Evolutionary conservation across 495 filamentous ascomycete genomes (phyloP).

Genomic region (Amphirosellinia nigrospora): DNA sequence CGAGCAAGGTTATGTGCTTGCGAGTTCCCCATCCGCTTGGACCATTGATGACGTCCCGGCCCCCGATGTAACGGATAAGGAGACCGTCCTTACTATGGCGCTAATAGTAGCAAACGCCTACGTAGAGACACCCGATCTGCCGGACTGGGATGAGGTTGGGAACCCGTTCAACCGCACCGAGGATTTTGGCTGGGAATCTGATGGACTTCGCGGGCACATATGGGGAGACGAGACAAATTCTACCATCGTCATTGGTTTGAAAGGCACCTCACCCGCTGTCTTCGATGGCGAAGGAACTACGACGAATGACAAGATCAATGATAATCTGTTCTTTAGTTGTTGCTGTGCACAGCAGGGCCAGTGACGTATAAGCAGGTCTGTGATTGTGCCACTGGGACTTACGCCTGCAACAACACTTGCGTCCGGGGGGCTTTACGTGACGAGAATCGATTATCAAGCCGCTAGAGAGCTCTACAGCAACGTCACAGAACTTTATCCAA

Average conservation of each 20-base stretch:
- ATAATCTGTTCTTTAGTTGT: slow-evolving; percentile 97
- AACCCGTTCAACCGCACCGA: slow-evolving; percentile 78
- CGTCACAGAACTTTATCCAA: slow-evolving; percentile 85
- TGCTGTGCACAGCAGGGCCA: slow-evolving; percentile 94
- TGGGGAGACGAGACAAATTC: slow-evolving; percentile 84
- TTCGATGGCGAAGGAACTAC: slow-evolving; percentile 96
- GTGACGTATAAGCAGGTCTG: slow-evolving; percentile 89
- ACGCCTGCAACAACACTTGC: slow-evolving; percentile 90
- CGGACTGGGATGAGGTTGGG: slow-evolving; percentile 85
- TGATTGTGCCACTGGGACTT: slow-evolving; percentile 83
- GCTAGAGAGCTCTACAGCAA: slow-evolving; percentile 88
- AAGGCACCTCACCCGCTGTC: slow-evolving; percentile 87
- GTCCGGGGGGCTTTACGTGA: slow-evolving; percentile 73
- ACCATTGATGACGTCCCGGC: slow-evolving; percentile 77
- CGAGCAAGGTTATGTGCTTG: slow-evolving; percentile 62
- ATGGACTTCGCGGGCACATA: slow-evolving; percentile 91
- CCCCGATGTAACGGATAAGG: slow-evolving; percentile 85
- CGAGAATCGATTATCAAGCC: slow-evolving; percentile 88
- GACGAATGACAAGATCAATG: slow-evolving; percentile 96
- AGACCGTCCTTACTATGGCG: slow-evolving; percentile 82
- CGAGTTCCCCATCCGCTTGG: slow-evolving; percentile 75
- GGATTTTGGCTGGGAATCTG: slow-evolving; percentile 88
- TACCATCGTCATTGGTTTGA: slow-evolving; percentile 89
- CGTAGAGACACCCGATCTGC: slow-evolving; percentile 68
- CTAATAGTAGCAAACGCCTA: slow-evolving; percentile 90